These are phyloP conservation scores for Cytidiella melzeri DNA, from an alignment of 768 basidiomycete species.

Conservation along the genomic window DNA sequence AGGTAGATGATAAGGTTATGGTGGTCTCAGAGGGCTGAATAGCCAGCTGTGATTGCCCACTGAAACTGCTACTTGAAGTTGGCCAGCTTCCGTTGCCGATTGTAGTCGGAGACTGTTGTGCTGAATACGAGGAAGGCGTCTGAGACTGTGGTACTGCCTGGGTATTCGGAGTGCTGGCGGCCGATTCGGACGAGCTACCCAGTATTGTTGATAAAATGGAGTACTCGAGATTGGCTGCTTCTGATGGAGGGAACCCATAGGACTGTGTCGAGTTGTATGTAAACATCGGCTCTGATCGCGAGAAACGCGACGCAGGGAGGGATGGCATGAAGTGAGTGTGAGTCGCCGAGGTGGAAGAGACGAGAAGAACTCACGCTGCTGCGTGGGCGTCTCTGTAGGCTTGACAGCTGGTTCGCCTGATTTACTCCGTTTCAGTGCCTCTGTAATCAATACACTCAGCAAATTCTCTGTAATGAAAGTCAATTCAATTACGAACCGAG, in stretches of 20 bases:
- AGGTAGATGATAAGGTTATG: slow-evolving; percentile 18
- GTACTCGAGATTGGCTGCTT: slow-evolving; percentile 92
- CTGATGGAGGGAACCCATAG: slow-evolving; percentile 65
- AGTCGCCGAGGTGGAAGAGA: too few species aligned
- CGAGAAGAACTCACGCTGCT: slow-evolving; percentile 17
- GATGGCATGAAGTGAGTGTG: too few species aligned
- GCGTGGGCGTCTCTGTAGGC: slow-evolving; percentile 14
- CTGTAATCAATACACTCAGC: slow-evolving; percentile 22
- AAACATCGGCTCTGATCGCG: slow-evolving; percentile 55
- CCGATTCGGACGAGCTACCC: slow-evolving; percentile 36
- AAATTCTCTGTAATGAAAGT: background rate
- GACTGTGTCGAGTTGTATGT: slow-evolving; percentile 46
- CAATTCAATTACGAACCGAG: slow-evolving; percentile 49
- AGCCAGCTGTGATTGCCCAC: slow-evolving; percentile 26
- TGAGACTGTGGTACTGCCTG: slow-evolving; percentile 13
- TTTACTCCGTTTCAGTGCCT: slow-evolving; percentile 33
- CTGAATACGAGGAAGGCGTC: slow-evolving; percentile 10
- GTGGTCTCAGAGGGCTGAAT: slow-evolving; percentile 28
- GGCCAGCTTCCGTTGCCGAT: slow-evolving; percentile 33
- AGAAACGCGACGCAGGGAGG: too few species aligned
- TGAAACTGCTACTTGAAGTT: slow-evolving; percentile 15
- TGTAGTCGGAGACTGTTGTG: slow-evolving; percentile 12
- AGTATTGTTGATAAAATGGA: slow-evolving; percentile 91
- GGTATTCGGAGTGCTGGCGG: slow-evolving; percentile 4
- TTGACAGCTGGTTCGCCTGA: slow-evolving; percentile 22